Conservation (phyloP, 2,329 filamentous ascomycete species). For the Pseudocercospora fuligena region DNA sequence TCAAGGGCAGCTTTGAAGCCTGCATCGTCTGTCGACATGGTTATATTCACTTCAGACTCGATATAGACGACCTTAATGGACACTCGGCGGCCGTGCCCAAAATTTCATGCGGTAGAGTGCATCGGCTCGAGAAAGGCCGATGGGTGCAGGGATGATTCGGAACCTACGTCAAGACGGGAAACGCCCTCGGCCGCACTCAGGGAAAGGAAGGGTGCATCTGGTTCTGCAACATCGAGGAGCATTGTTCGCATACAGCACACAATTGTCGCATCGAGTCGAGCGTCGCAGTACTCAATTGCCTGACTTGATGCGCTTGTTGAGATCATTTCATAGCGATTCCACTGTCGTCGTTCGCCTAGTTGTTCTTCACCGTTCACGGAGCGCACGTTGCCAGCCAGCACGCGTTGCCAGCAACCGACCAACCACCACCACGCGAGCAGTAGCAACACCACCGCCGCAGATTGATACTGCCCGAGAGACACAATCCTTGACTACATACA, state of each 20-base stretch:
- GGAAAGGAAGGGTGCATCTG: not conserved
- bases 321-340: not conserved
- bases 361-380: not conserved
- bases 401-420: not conserved
- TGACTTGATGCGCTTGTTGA: not conserved
- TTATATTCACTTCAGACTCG: not conserved
- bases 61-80: constrained; percentile 3
- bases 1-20: constrained; percentile 64
- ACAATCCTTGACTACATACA: not conserved
- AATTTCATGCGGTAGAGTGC: not conserved
- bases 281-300: not conserved
- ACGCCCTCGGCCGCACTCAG: not conserved
- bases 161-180: not conserved
- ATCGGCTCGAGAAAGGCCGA: not conserved
- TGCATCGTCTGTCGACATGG: constrained; percentile 38
- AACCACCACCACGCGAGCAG: constrained; percentile 8
- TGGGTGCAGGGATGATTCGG: not conserved
- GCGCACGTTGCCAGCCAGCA: not conserved
- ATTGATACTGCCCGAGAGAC: not conserved
- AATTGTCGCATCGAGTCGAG: not conserved
- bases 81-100: not conserved
- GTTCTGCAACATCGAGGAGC: not conserved
- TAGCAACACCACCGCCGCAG: not conserved
- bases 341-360: not conserved
- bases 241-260: not conserved